Conservation (phyloP, 1,284 basidiomycete species). For the Cutaneotrichosporon cavernicola region DNA sequence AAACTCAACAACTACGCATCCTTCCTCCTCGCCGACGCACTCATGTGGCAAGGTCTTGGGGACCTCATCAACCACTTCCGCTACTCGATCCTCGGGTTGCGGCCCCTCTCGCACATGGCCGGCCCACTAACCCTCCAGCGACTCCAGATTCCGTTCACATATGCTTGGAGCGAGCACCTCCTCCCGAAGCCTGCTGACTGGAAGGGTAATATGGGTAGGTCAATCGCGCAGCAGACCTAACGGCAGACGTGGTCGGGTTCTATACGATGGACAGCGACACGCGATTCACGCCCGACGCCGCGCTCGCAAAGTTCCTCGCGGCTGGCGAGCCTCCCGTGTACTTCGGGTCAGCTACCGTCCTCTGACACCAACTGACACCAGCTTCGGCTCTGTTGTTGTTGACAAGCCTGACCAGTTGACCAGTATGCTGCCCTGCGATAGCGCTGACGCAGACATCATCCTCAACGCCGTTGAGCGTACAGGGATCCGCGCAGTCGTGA, state of each 20-base stretch:
- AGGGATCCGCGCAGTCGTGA: constrained; percentile 62
- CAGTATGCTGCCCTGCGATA: constrained; percentile 1
- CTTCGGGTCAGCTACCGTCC: constrained; percentile 56
- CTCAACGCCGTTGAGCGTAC: constrained; percentile 61
- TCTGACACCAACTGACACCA: constrained; percentile 27
- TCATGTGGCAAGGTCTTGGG: constrained; percentile 56
- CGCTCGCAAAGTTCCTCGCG: constrained; percentile 58
- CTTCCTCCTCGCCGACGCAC: constrained; percentile 61
- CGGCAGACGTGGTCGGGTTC: constrained; percentile 65
- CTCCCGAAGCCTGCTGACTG: constrained; percentile 67
- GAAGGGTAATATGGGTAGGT: constrained; percentile 62
- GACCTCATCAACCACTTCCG: constrained; percentile 65
- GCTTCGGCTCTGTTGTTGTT: constrained; percentile 66
- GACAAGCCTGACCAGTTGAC: constrained; percentile 60
- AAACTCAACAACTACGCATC: constrained; percentile 61
- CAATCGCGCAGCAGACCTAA: background rate
- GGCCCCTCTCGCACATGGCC: constrained; percentile 56
- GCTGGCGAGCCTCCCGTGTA: constrained; percentile 62
- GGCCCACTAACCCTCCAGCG: constrained; percentile 62
- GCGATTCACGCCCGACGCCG: constrained; percentile 48
- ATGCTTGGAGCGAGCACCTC: constrained; percentile 65
- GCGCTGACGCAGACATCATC: constrained; percentile 55
- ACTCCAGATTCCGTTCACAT: constrained; percentile 66
- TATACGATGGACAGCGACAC: constrained; percentile 55
- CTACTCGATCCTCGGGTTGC: constrained; percentile 58